Conservation (phyloP, 2,329 filamentous ascomycete genomes). For the Geoglossum cookeanum region DNA sequence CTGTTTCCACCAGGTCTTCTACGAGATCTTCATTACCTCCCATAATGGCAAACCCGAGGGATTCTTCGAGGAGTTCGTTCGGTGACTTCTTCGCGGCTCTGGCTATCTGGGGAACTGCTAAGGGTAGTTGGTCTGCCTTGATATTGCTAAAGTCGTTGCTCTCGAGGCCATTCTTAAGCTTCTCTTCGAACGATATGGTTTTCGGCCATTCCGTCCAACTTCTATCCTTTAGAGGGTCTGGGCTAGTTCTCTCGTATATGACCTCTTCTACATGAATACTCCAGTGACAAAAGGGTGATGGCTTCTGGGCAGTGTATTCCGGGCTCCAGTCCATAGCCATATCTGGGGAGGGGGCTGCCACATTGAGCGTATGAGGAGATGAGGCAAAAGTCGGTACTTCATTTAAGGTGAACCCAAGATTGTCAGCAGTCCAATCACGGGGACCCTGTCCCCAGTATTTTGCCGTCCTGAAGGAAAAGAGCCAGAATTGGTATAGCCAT, state of each 20-base stretch:
- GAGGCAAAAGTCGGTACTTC: neutral
- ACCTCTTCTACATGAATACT: conserved; percentile 7
- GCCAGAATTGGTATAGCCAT: conserved; percentile 20
- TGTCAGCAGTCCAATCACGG: conserved; percentile 13
- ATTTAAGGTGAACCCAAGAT: conserved; percentile 8
- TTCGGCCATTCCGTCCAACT: conserved; percentile 5
- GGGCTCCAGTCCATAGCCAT: neutral
- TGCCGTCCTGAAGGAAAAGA: conserved; percentile 16
- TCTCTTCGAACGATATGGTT: conserved; percentile 7
- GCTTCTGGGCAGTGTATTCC: conserved; percentile 1
- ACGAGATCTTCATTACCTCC: conserved; percentile 11
- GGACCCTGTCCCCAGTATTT: conserved; percentile 16
- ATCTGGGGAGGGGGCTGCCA: neutral
- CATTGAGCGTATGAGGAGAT: neutral
- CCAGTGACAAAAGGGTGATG: conserved; percentile 10
- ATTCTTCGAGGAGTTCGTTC: conserved; percentile 12
- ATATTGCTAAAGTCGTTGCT: conserved; percentile 9
- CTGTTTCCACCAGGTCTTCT: conserved; percentile 2
- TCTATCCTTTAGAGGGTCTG: neutral
- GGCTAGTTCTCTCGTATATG: neutral
- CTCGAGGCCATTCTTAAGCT: conserved; percentile 9
- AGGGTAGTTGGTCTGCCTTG: conserved; percentile 9
- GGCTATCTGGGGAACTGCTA: conserved; percentile 12
- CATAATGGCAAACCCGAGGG: conserved; percentile 15
- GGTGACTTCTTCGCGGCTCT: conserved; percentile 10